Evolutionary conservation across 73 alveolate genomes (phyloP).

Genomic region (Diophrys sp.): DNA sequence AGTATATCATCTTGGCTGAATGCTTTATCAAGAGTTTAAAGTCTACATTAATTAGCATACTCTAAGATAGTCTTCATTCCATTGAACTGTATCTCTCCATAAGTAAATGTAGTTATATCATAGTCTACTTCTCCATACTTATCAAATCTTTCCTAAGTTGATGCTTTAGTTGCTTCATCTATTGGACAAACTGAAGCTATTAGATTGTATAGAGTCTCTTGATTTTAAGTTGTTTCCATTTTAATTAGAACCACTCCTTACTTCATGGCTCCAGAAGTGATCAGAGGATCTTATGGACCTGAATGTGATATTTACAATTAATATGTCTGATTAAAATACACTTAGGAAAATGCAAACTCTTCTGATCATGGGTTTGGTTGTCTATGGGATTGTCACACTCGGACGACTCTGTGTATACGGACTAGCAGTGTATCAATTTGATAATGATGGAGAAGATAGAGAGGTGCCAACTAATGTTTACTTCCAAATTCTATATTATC

Average conservation of each 20-base stretch:
- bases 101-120: background rate
- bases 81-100: background rate
- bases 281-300: no score
- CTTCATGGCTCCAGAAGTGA: no score
- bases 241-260: no score
- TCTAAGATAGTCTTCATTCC: background rate
- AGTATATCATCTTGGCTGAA: background rate
- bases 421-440: no score
- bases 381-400: no score
- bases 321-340: background rate
- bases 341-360: background rate
- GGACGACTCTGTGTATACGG: no score
- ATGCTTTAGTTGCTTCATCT: background rate
- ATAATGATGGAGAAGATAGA: no score
- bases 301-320: background rate
- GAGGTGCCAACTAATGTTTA: no score
- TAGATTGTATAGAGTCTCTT: no score
- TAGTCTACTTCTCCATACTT: background rate
- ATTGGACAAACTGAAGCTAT: background rate
- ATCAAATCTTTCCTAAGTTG: background rate
- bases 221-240: no score
- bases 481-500: no score
- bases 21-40: background rate
- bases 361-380: background rate
- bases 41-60: no score